phyloP scores from a whole-genome alignment of 805 yeast species.

The Maudiozyma pseudohumilis region DNA sequence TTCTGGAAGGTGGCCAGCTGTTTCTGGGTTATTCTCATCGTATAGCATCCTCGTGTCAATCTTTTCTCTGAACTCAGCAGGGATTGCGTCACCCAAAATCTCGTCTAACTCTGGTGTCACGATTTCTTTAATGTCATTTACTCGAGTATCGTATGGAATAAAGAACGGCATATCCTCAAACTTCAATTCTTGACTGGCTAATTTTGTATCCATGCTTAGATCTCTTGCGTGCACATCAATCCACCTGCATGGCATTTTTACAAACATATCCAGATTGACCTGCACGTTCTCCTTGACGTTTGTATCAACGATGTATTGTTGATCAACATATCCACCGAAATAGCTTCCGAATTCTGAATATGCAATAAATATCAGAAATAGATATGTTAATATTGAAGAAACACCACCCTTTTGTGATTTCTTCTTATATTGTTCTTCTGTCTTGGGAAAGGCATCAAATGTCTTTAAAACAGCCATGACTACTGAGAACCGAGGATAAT shows the following conservation, averaged over 20 bases:
- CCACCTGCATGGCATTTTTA: constrained; percentile 75
- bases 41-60: constrained; percentile 25
- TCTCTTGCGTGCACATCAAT: constrained; percentile 72
- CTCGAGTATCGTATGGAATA: constrained; percentile 40
- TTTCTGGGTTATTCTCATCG: constrained; percentile 12
- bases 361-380: constrained; percentile 53
- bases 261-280: constrained; percentile 69
- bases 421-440: constrained; percentile 58
- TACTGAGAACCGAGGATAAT: no score
- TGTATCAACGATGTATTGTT: constrained; percentile 66
- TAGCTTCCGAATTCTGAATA: constrained; percentile 83
- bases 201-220: constrained; percentile 60
- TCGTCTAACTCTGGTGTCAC: constrained; percentile 56
- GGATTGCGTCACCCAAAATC: constrained; percentile 52
- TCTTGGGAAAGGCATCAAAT: constrained; percentile 72
- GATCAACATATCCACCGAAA: constrained; percentile 72
- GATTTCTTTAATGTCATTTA: constrained; percentile 39
- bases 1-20: constrained; percentile 41
- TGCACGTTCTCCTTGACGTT: constrained; percentile 46
- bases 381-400: constrained; percentile 54
- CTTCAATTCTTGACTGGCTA: constrained; percentile 68
- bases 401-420: constrained; percentile 70
- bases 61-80: constrained; percentile 50
- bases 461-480: constrained; percentile 37
- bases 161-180: constrained; percentile 55